These are phyloP conservation scores for Fomitopsis pinicola DNA, from an alignment of 1,284 basidiomycete genomes.

Conservation along the genomic window DNA sequence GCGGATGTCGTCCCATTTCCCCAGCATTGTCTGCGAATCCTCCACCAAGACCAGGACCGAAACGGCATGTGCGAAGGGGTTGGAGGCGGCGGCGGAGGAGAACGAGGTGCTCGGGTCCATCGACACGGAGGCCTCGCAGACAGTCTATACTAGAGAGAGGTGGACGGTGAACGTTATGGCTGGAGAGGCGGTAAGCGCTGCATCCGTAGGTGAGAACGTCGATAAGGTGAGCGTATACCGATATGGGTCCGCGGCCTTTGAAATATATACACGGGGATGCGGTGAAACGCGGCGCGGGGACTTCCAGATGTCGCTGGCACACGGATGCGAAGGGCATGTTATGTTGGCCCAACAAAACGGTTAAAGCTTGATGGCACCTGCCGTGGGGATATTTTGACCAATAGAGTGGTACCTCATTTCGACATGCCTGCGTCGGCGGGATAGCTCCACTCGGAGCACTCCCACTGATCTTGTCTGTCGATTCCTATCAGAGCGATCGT, in stretches of 20 bases:
- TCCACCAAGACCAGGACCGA: slow-evolving; percentile 57
- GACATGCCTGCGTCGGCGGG: slow-evolving; percentile 3
- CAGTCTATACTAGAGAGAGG: background rate
- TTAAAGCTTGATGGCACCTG: slow-evolving; percentile 28
- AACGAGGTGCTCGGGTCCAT: slow-evolving; percentile 5
- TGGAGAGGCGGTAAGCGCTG: slow-evolving; percentile 11
- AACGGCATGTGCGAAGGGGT: slow-evolving; percentile 36
- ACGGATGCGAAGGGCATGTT: background rate
- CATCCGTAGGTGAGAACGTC: slow-evolving; percentile 21
- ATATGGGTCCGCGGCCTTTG: slow-evolving; percentile 28
- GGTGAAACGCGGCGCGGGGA: slow-evolving; percentile 12
- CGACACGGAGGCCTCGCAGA: slow-evolving; percentile 1
- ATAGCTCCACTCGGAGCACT: background rate
- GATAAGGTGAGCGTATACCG: slow-evolving; percentile 27
- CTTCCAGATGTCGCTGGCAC: slow-evolving; percentile 5
- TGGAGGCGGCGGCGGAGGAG: slow-evolving; percentile 32
- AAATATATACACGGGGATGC: slow-evolving; percentile 11
- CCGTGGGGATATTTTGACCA: slow-evolving; percentile 13
- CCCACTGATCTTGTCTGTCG: slow-evolving; percentile 1
- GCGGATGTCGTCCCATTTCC: slow-evolving; percentile 51
- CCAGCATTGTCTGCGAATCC: slow-evolving; percentile 47
- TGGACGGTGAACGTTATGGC: background rate
- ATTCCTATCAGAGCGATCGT: slow-evolving; percentile 7
- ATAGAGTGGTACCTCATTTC: slow-evolving; percentile 11
- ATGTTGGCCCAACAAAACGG: slow-evolving; percentile 14